Evolutionary conservation across 371 early-diverging fungal species (phyloP).

Genomic region (Actinomortierella wolfii): DNA sequence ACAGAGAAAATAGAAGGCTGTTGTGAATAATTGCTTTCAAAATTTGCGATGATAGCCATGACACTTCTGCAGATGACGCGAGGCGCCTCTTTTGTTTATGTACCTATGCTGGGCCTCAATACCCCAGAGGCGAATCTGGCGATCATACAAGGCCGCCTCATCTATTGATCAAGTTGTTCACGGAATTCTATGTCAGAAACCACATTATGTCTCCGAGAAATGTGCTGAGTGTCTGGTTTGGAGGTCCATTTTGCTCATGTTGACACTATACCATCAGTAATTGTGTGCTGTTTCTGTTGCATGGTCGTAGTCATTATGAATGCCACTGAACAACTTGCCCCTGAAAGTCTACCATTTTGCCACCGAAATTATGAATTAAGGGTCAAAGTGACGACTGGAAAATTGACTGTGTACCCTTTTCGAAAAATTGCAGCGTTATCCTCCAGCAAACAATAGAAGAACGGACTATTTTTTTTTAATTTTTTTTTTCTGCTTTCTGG

Average conservation of each 20-base stretch:
- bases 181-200: neutral
- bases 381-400: too few relatives aligned
- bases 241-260: neutral
- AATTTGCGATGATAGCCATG: too few relatives aligned
- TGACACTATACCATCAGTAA: slow-evolving; percentile 24
- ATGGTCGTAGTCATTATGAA: neutral
- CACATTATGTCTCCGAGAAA: neutral
- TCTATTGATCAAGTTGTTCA: slow-evolving; percentile 50
- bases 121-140: slow-evolving; percentile 97
- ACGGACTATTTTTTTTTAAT: neutral
- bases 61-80: too few relatives aligned
- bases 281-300: slow-evolving; percentile 26
- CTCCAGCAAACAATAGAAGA: neutral
- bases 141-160: slow-evolving; percentile 91
- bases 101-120: slow-evolving; percentile 89
- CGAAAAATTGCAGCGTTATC: too few relatives aligned
- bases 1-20: neutral
- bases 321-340: too few relatives aligned
- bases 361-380: too few relatives aligned
- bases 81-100: neutral
- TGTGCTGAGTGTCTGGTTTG: neutral
- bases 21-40: neutral
- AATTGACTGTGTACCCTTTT: too few relatives aligned
- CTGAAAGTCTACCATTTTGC: too few relatives aligned
- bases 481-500: neutral